A percentile compares a stretch with the other conserved stretches of the same genome.
Evolutionary conservation across 495 filamentous ascomycete species (phyloP).

Genomic region (Pyrenopolyporus hunteri): DNA sequence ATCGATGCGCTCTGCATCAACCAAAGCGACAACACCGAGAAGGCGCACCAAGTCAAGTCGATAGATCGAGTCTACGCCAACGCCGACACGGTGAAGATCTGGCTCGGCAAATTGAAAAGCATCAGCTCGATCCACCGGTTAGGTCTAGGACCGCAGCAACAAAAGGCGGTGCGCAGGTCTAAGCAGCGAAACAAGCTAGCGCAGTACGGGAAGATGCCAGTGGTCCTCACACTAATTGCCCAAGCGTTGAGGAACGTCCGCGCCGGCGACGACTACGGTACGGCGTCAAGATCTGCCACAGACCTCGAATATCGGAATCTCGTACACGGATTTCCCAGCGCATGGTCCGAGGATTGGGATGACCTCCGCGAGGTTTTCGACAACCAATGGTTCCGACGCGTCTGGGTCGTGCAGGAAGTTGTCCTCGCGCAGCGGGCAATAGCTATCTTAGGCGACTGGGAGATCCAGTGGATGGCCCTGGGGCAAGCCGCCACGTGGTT

Average conservation of each 20-base stretch:
- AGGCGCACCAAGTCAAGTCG: constrained; percentile 32
- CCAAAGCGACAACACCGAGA: constrained; percentile 38
- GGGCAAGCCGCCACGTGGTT: constrained; percentile 26
- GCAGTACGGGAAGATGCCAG: constrained; percentile 21
- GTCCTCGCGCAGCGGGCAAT: constrained; percentile 22
- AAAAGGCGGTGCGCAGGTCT: background rate
- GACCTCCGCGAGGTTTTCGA: constrained; percentile 16
- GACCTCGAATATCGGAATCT: constrained; percentile 15
- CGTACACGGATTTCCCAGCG: constrained; percentile 17
- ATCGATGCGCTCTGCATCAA: constrained; percentile 46
- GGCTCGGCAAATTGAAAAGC: constrained; percentile 19
- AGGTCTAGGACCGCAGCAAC: background rate
- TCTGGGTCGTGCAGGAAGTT: constrained; percentile 37
- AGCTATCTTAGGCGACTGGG: constrained; percentile 26
- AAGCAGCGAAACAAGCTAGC: background rate
- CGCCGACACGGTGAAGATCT: constrained; percentile 20
- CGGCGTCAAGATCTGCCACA: constrained; percentile 8
- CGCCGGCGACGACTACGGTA: constrained; percentile 9
- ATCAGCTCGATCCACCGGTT: background rate
- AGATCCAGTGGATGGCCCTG: constrained; percentile 21
- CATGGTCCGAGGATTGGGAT: constrained; percentile 14
- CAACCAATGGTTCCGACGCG: constrained; percentile 30
- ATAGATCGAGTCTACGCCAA: constrained; percentile 41
- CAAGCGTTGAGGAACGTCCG: constrained; percentile 24
- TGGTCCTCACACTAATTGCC: constrained; percentile 23